A percentile compares a stretch with the other conserved stretches of the same genome.
Evolutionary conservation across 1,284 basidiomycete genomes (phyloP).

Genomic region (Tylopilus orsonianus): DNA sequence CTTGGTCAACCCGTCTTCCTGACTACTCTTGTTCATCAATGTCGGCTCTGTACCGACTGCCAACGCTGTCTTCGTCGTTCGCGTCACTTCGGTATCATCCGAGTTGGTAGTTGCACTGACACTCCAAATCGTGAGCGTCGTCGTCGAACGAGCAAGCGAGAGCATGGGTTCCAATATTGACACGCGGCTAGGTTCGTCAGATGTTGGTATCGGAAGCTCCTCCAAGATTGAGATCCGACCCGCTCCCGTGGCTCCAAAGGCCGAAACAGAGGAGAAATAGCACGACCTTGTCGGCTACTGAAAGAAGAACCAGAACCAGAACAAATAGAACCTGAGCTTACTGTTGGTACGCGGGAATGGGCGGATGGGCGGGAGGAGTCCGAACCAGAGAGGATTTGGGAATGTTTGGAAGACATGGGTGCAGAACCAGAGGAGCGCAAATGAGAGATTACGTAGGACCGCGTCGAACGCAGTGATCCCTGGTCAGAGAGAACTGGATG

Average conservation of each 20-base stretch:
- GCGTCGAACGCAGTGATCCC: conserved; percentile 61
- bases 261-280: conserved; percentile 40
- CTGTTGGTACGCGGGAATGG: conserved; percentile 30
- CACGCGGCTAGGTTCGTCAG: conserved; percentile 29
- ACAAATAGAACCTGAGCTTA: conserved; percentile 46
- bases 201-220: conserved; percentile 14
- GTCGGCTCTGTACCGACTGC: conserved; percentile 17
- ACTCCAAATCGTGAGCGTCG: conserved; percentile 33
- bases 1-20: conserved; percentile 7
- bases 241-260: conserved; percentile 36
- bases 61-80: conserved; percentile 25
- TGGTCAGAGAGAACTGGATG: conserved; percentile 49
- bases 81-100: conserved; percentile 31
- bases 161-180: conserved; percentile 38
- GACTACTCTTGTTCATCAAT: conserved; percentile 8
- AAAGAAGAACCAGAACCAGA: conserved; percentile 54
- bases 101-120: conserved; percentile 34
- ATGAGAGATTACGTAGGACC: conserved; percentile 48
- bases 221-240: conserved; percentile 25
- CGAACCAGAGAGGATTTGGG: conserved; percentile 39
- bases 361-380: conserved; percentile 50
- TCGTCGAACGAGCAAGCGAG: conserved; percentile 29
- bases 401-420: conserved; percentile 41
- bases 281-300: conserved; percentile 36
- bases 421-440: conserved; percentile 51